A percentile compares a stretch with the other conserved stretches of the same genome.
phyloP scores from a whole-genome alignment of 805 yeast genomes.

The Candida stauntonica region DNA sequence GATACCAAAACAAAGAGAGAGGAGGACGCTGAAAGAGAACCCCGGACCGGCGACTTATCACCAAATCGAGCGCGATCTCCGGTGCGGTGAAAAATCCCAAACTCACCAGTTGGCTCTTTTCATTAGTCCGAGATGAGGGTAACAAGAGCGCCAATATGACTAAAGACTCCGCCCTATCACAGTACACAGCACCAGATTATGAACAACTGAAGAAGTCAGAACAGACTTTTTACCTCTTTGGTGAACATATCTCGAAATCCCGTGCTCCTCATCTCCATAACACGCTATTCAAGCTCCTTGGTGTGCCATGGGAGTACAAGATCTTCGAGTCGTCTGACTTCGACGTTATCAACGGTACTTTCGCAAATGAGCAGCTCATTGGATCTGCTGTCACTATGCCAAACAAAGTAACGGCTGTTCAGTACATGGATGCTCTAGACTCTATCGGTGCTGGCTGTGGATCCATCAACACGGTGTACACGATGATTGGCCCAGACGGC shows the following conservation, averaged over 20 bases:
- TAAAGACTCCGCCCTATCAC: neutral
- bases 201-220: constrained; percentile 1
- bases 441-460: constrained; percentile 25
- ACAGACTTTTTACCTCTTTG: constrained; percentile 23
- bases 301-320: constrained; percentile 21
- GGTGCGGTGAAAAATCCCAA: neutral
- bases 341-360: constrained; percentile 13
- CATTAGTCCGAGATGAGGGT: too few relatives aligned
- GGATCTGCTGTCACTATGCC: constrained; percentile 28
- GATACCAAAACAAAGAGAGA: too few relatives aligned
- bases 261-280: constrained; percentile 25
- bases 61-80: constrained; percentile 7
- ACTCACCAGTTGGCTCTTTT: too few relatives aligned
- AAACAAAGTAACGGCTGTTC: constrained; percentile 22
- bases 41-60: neutral
- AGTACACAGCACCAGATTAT: constrained; percentile 5
- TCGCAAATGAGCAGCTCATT: constrained; percentile 12
- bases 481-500: constrained; percentile 9
- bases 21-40: neutral
- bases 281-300: constrained; percentile 17
- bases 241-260: constrained; percentile 23
- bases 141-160: constrained; percentile 3
- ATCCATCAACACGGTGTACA: constrained; percentile 25
- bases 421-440: constrained; percentile 21
- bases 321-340: constrained; percentile 22